A percentile compares a stretch with the other conserved stretches of the same genome.
phyloP scores from a whole-genome alignment of 768 basidiomycete species.

The Pleurotus pulmonarius region DNA sequence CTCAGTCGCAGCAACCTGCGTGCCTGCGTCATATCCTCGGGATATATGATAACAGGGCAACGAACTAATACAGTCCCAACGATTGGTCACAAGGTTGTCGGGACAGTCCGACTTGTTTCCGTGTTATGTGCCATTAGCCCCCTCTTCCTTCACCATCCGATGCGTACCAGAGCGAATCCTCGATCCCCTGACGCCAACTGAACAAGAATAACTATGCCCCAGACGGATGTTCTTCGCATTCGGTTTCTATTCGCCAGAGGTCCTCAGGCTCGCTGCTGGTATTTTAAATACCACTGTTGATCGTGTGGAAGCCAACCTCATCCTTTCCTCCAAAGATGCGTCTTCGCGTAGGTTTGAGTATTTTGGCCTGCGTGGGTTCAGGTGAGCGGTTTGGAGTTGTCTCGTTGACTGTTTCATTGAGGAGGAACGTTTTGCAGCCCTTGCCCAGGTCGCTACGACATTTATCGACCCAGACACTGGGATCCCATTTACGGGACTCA shows the following conservation, averaged over 20 bases:
- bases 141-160: not conserved
- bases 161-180: not conserved
- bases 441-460: conserved; percentile 38
- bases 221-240: not conserved
- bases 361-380: conserved; percentile 25
- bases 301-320: not conserved
- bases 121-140: not conserved
- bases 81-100: conserved; percentile 5
- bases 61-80: not conserved
- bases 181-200: not conserved
- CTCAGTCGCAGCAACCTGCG: not conserved
- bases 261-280: too few relatives aligned
- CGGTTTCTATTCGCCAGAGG: not conserved
- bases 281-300: not conserved
- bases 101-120: conserved; percentile 4
- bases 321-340: conserved; percentile 12
- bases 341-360: conserved; percentile 16
- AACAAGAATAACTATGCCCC: not conserved
- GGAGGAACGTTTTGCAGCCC: conserved; percentile 21
- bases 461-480: conserved; percentile 54
- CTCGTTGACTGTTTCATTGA: too few relatives aligned
- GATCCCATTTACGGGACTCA: conserved; percentile 46
- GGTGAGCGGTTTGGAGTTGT: conserved; percentile 17
- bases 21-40: conserved; percentile 9
- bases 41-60: not conserved